Conservation (phyloP, 306 rosid species). For the Castanea crenata region DNA sequence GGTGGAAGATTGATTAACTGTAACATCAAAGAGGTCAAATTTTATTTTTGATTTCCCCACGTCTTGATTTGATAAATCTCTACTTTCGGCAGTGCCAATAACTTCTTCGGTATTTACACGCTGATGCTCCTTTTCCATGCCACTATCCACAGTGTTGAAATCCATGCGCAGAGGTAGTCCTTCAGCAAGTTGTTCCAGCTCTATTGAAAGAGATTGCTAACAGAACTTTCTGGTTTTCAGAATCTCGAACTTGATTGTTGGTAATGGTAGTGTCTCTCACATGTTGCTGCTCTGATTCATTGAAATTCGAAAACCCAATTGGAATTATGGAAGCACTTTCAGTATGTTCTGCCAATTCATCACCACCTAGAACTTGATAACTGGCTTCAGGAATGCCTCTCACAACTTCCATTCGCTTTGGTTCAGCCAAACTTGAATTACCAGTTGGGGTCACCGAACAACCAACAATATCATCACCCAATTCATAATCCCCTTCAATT, state of each 20-base stretch:
- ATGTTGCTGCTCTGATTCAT: constrained; percentile 27
- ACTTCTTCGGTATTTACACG: constrained; percentile 20
- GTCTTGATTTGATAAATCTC: constrained; percentile 21
- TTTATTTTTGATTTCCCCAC: constrained; percentile 35
- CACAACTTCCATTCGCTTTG: constrained; percentile 31
- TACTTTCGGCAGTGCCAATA: constrained; percentile 24
- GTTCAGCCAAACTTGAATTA: constrained; percentile 14
- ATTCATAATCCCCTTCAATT: constrained; percentile 28
- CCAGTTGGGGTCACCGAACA: constrained; percentile 8
- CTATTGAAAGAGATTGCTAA: constrained; percentile 17
- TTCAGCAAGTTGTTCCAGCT: constrained; percentile 29
- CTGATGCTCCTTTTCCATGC: constrained; percentile 19
- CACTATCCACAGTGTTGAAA: constrained; percentile 19
- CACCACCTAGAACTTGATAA: constrained; percentile 42
- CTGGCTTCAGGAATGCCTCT: constrained; percentile 44
- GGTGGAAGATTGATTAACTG: constrained; percentile 28
- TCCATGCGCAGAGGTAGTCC: constrained; percentile 24
- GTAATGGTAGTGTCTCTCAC: constrained; percentile 19
- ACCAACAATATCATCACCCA: constrained; percentile 15
- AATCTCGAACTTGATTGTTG: constrained; percentile 28
- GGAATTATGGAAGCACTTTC: constrained; percentile 29
- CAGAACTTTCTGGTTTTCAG: constrained; percentile 26
- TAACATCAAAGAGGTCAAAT: constrained; percentile 24
- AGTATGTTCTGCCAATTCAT: constrained; percentile 26
- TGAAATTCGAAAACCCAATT: constrained; percentile 4